Base-by-base conservation (phyloP, 208 protist genomes). In the Trypanosoma vivax region DNA sequence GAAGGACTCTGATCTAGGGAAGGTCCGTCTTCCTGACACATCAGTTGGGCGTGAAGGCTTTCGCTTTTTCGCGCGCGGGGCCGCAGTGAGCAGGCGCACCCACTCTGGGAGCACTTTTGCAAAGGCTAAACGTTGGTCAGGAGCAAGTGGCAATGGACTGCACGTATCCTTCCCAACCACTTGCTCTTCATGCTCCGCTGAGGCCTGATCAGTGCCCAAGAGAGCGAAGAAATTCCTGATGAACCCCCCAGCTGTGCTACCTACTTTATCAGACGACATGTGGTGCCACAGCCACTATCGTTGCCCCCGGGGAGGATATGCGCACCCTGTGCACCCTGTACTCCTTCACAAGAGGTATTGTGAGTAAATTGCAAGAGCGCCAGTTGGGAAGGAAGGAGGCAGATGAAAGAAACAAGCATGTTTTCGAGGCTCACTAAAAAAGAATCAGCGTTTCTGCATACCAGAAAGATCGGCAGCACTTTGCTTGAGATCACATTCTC, bases 161-260 rank as follows among this genome's bases (percentile, higher is more conserved):
- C n/a, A 19, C n/a, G 34, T 1, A 16, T 58, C 43, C 2, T 51
- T 37, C 5, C 18, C n/a, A 16, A 38, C 31, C 35, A 31, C 24
- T 42, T 29, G 5, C 18, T 30, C 25, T 50, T 33, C 2, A 37
- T 37, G 14, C 33, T 9, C 33, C 33, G 33, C 10, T 18, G 39
- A 7, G n/a, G 39, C 6, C n/a, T 43, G 16, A 18, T 19, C 10
- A 14, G 30, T 31, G 47, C 53, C 45, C 21, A 67, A 18, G 11
- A 60, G 16, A 27, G 60, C 51, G 41, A 58, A 67, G 18, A 60
- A 60, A n/a, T 60, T 39, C 27, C 38, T 34, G 13, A 67, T 10
- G 50, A 58, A 60, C 3, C 50, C 23, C n/a, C 23, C 39, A 7
- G 39, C 39, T 7, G 39, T 19, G n/a, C n/a, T 19, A 18, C 39